phyloP scores from a whole-genome alignment of 352 stramenopile species.

The Phytophthora crassamura region DNA sequence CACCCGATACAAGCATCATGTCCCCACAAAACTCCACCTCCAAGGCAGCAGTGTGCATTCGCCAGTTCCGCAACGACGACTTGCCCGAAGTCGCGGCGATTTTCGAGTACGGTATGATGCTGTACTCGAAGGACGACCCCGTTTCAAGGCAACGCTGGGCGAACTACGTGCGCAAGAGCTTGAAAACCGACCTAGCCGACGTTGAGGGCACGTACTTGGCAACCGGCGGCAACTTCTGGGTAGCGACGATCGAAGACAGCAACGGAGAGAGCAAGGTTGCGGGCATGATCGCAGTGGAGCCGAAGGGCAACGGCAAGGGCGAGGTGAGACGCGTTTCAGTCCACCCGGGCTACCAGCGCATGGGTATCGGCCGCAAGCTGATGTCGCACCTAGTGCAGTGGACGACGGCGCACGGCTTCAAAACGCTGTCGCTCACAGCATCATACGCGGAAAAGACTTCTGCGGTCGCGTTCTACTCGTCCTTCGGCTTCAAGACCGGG shows the following conservation, averaged over 20 bases:
- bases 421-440: slow-evolving; percentile 21
- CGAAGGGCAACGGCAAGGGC: slow-evolving; percentile 17
- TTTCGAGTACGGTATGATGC: slow-evolving; percentile 51
- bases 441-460: slow-evolving; percentile 18
- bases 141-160: slow-evolving; percentile 25
- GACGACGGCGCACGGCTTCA: slow-evolving; percentile 30
- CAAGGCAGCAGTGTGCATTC: slow-evolving; percentile 27
- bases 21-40: neutral
- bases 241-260: slow-evolving; percentile 33
- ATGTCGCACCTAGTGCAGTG: slow-evolving; percentile 34
- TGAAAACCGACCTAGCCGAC: slow-evolving; percentile 44
- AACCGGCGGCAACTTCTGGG: slow-evolving; percentile 55
- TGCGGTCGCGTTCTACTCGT: slow-evolving; percentile 41
- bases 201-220: slow-evolving; percentile 45
- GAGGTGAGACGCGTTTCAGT: slow-evolving; percentile 46
- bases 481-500: slow-evolving; percentile 35
- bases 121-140: slow-evolving; percentile 35
- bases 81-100: slow-evolving; percentile 38
- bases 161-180: slow-evolving; percentile 41
- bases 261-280: slow-evolving; percentile 25
- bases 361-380: slow-evolving; percentile 36
- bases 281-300: slow-evolving; percentile 38
- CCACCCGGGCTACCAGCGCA: slow-evolving; percentile 27
- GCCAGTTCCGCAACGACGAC: slow-evolving; percentile 42
- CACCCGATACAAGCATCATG: slow-evolving; percentile 11